phyloP scores from a whole-genome alignment of 352 stramenopile genomes.

The Pelagophyceae sp. region DNA sequence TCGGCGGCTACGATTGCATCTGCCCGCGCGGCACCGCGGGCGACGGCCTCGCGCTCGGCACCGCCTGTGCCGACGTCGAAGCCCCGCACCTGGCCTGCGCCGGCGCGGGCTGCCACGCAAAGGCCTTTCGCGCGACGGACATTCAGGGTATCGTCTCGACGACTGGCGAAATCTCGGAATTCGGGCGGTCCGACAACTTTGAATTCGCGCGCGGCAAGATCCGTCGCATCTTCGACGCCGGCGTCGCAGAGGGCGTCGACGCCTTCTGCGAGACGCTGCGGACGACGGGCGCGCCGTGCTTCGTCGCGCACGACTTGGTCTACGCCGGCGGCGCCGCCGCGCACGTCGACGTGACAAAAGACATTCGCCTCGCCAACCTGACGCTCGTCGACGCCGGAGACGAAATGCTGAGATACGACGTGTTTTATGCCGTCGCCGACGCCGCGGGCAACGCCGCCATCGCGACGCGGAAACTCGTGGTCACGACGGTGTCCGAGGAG shows the following conservation, averaged over 20 bases:
- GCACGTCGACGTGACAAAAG: background rate
- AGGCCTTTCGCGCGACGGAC: background rate
- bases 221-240: background rate
- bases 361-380: background rate
- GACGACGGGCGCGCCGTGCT: background rate
- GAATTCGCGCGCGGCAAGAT: background rate
- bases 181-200: background rate
- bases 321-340: background rate
- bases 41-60: background rate
- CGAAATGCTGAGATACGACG: no score
- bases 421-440: background rate
- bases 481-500: background rate
- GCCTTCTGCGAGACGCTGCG: constrained; percentile 4
- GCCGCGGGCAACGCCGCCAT: background rate
- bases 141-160: background rate
- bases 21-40: background rate
- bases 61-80: background rate
- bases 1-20: background rate
- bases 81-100: background rate
- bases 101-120: background rate
- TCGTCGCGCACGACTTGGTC: background rate
- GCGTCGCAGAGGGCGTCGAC: background rate
- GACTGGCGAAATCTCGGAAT: background rate
- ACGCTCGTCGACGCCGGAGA: background rate
- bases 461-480: background rate